Conservation (phyloP, 2,329 filamentous ascomycete species). For the Xylaria sp. region DNA sequence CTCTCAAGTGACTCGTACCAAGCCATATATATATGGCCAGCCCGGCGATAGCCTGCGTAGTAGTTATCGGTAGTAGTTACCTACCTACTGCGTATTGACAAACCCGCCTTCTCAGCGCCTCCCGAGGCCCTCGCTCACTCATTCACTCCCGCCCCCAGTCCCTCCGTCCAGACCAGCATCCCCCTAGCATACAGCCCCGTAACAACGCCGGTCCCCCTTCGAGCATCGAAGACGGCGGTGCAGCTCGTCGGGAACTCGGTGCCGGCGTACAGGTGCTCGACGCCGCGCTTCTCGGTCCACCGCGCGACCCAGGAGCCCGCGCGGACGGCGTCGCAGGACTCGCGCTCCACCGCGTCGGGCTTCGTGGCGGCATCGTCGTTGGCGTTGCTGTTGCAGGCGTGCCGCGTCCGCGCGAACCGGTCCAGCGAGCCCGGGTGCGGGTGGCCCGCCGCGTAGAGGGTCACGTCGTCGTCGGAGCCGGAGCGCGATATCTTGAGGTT, state of each 20-base stretch:
- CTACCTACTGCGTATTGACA: too few relatives aligned
- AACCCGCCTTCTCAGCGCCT: too few relatives aligned
- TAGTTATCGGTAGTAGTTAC: too few relatives aligned
- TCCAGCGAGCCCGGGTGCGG: constrained; percentile 39
- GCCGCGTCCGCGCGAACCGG: constrained; percentile 38
- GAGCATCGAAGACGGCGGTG: constrained; percentile 38
- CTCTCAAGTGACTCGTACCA: too few relatives aligned
- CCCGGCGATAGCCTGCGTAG: too few relatives aligned
- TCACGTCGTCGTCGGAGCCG: too few relatives aligned
- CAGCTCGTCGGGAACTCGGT: constrained; percentile 40
- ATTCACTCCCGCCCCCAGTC: too few relatives aligned
- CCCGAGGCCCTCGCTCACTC: too few relatives aligned
- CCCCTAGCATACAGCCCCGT: constrained; percentile 44
- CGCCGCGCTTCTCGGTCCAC: constrained; percentile 40
- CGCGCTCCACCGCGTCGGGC: constrained; percentile 24
- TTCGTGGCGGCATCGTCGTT: constrained; percentile 22
- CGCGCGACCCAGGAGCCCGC: constrained; percentile 37
- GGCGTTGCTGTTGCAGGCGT: constrained; percentile 38
- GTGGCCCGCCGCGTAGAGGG: constrained; percentile 46
- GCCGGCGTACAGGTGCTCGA: constrained; percentile 40
- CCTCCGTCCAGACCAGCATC: constrained; percentile 33
- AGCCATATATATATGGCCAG: too few relatives aligned
- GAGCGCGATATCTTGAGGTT: constrained; percentile 42
- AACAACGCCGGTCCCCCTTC: constrained; percentile 39
- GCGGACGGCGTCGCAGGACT: constrained; percentile 22